Percentiles rank a stretch among this genome's conserved stretches.
phyloP scores from a whole-genome alignment of 2,329 filamentous ascomycete species.

The Dryadomyces sulphureus region DNA sequence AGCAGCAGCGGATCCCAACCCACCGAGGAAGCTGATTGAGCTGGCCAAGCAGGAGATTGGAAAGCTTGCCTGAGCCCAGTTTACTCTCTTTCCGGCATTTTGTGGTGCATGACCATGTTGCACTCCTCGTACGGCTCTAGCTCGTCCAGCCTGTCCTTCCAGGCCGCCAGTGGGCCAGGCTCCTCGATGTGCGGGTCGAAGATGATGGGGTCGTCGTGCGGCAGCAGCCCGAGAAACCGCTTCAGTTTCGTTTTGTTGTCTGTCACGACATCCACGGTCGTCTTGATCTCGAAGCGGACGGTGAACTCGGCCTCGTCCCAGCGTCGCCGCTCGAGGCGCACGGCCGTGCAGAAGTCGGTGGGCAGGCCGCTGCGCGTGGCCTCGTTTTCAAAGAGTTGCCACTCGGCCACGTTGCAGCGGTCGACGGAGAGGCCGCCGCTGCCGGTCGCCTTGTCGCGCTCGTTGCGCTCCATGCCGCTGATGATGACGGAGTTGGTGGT shows the following conservation, averaged over 20 bases:
- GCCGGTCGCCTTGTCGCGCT: not conserved
- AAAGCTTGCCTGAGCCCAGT: not conserved
- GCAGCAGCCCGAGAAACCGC: not conserved
- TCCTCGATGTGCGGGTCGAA: constrained; percentile 1
- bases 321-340: not conserved
- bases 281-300: not conserved
- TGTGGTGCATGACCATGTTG: not conserved
- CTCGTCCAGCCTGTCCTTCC: not conserved
- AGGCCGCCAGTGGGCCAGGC: not conserved
- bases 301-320: not conserved
- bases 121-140: not conserved
- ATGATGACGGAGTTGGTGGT: not conserved
- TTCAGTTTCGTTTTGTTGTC: not conserved
- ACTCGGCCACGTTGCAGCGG: constrained; percentile 1
- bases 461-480: not conserved
- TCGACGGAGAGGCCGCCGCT: not conserved
- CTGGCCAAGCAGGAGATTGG: not conserved
- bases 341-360: not conserved
- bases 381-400: not conserved
- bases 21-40: not conserved
- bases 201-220: constrained; percentile 1
- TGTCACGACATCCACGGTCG: not conserved
- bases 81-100: not conserved
- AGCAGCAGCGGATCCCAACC: not conserved
- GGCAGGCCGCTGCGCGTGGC: not conserved